These are phyloP conservation scores for Botrytis squamosa DNA, from an alignment of 2,329 filamentous ascomycete genomes.

Conservation along the genomic window DNA sequence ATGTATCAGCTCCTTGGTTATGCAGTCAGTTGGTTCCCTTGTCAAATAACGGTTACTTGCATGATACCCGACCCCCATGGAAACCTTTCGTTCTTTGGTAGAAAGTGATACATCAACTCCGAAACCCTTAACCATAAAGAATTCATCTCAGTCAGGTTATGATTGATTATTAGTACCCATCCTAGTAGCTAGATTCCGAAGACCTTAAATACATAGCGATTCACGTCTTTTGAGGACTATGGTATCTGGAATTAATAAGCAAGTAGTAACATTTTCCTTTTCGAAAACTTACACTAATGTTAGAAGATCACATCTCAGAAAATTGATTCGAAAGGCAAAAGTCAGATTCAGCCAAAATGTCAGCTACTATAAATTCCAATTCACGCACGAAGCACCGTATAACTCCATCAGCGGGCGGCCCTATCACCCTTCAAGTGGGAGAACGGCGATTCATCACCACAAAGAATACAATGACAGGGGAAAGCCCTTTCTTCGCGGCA, in stretches of 20 bases:
- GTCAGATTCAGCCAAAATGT: neutral
- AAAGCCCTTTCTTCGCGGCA: slow-evolving; percentile 1
- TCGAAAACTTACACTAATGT: neutral
- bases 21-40: neutral
- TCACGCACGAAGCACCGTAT: neutral
- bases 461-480: neutral
- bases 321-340: neutral
- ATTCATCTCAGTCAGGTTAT: neutral
- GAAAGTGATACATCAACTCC: neutral
- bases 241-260: neutral
- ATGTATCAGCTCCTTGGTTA: neutral
- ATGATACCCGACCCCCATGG: neutral
- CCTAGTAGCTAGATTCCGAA: neutral
- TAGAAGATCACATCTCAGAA: accelerated
- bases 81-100: neutral
- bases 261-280: neutral
- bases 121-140: neutral
- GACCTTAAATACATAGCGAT: neutral
- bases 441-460: slow-evolving; percentile 20
- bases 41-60: neutral
- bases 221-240: neutral
- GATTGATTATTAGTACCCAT: neutral
- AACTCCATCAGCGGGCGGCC: neutral
- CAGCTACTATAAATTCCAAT: neutral
- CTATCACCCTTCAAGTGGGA: slow-evolving; percentile 18